Evolutionary conservation across 2,329 filamentous ascomycete species (phyloP).

Genomic region (Aspergillus fischeri): DNA sequence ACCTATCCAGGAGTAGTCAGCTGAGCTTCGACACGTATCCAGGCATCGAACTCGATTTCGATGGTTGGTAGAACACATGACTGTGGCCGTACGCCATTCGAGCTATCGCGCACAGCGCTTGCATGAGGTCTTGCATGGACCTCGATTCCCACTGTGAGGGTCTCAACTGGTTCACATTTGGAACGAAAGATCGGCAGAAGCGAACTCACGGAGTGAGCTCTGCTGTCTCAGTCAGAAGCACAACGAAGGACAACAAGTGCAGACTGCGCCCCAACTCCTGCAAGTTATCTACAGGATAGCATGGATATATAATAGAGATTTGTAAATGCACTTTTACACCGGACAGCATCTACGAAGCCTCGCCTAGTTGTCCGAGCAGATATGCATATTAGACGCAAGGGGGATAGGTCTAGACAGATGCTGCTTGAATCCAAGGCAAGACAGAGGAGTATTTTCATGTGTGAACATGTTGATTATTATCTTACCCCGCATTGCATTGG

Average conservation of each 20-base stretch:
- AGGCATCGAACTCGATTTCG: neutral
- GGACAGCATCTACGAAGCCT: neutral
- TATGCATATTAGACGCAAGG: neutral
- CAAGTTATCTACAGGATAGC: neutral
- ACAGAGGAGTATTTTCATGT: neutral
- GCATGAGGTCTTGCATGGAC: neutral
- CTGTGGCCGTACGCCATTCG: neutral
- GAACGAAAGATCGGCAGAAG: too few relatives aligned
- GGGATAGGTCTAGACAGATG: neutral
- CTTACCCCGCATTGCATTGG: neutral
- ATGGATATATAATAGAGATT: too few relatives aligned
- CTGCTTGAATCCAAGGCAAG: neutral
- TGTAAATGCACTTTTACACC: too few relatives aligned
- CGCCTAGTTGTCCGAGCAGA: neutral
- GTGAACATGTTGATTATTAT: neutral
- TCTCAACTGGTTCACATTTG: too few relatives aligned
- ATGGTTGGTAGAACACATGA: neutral
- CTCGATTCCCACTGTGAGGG: too few relatives aligned
- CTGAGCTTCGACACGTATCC: neutral
- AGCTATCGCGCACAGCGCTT: neutral
- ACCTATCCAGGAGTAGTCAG: neutral
- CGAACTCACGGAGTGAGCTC: too few relatives aligned
- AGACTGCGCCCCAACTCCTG: neutral
- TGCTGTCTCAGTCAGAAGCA: neutral
- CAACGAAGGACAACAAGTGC: neutral